A percentile compares a stretch with the other conserved stretches of the same genome.
These are phyloP conservation scores for Colletotrichum chrysophilum DNA, from an alignment of 2,329 filamentous ascomycete genomes.

Conservation along the genomic window DNA sequence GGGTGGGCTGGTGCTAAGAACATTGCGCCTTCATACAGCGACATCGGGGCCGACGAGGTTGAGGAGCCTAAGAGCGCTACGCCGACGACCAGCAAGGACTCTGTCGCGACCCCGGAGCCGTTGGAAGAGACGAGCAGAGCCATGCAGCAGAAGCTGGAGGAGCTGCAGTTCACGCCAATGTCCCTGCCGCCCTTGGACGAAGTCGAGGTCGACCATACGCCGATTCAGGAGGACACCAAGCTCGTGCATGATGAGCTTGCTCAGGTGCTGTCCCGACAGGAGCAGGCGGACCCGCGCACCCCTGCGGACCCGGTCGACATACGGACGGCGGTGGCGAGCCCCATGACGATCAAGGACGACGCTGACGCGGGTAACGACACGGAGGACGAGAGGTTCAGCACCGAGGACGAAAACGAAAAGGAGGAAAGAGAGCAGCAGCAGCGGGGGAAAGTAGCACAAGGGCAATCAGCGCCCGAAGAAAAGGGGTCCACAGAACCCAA, in stretches of 20 bases:
- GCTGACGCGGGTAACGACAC: background rate
- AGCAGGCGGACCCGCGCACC: background rate
- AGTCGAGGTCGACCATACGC: background rate
- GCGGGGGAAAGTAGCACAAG: background rate
- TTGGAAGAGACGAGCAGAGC: slow-evolving; percentile 2
- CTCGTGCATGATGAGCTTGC: background rate
- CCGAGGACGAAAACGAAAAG: background rate
- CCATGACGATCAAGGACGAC: slow-evolving; percentile 3
- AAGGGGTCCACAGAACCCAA: slow-evolving; percentile 26
- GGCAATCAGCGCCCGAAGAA: slow-evolving; percentile 8
- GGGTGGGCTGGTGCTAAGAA: slow-evolving; percentile 43
- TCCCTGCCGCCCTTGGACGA: background rate
- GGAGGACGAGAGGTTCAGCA: background rate
- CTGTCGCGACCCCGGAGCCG: slow-evolving; percentile 2
- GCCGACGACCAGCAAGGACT: slow-evolving; percentile 19
- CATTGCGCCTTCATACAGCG: slow-evolving; percentile 45
- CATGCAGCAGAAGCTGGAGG: slow-evolving; percentile 7
- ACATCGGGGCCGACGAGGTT: slow-evolving; percentile 29
- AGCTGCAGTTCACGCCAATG: slow-evolving; percentile 18
- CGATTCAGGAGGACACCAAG: background rate
- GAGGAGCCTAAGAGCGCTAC: slow-evolving; percentile 12
- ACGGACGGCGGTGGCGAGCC: background rate
- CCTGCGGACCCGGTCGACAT: background rate
- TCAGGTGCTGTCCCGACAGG: background rate
- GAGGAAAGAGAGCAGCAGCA: background rate